Percentiles rank a stretch among this genome's conserved stretches.
phyloP scores from a whole-genome alignment of 1,284 basidiomycete species.

The Ustilago xerochloae region DNA sequence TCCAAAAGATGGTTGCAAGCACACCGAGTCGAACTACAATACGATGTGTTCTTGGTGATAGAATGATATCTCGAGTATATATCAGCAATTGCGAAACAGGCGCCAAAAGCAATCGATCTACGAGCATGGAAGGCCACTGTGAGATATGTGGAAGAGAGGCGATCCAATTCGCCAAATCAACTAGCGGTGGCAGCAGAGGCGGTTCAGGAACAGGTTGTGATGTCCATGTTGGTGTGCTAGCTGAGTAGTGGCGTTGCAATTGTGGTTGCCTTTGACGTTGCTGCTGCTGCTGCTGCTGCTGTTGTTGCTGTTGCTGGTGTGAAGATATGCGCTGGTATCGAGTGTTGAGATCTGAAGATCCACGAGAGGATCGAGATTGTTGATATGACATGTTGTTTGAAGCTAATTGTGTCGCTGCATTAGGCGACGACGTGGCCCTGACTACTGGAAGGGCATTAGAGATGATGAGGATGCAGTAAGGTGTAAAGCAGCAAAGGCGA shows the following conservation, averaged over 20 bases:
- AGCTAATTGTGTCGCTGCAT: too few relatives aligned
- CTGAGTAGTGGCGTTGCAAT: constrained; percentile 16
- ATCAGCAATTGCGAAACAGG: constrained; percentile 39
- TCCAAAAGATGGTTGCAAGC: constrained; percentile 56
- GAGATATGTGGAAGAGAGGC: constrained; percentile 48
- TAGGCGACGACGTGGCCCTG: too few relatives aligned
- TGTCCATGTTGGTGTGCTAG: constrained; percentile 29
- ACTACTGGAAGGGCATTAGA: not conserved
- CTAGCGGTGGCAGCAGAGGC: constrained; percentile 37
- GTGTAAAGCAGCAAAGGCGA: too few relatives aligned
- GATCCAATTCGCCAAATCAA: constrained; percentile 44
- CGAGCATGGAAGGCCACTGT: constrained; percentile 49
- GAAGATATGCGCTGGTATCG: constrained; percentile 36
- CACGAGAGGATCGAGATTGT: constrained; percentile 7
- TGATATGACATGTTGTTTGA: constrained; percentile 23
- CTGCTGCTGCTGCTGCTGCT: constrained; percentile 25
- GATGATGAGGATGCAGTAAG: not conserved
- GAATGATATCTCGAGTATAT: constrained; percentile 48
- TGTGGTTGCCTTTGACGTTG: constrained; percentile 20
- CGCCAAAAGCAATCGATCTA: constrained; percentile 39
- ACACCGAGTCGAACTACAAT: constrained; percentile 59
- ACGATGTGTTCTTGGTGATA: constrained; percentile 63
- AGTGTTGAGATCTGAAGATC: constrained; percentile 32
- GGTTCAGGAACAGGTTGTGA: constrained; percentile 45
- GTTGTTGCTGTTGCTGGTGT: constrained; percentile 35